These are phyloP conservation scores for Aspergillus sparsus DNA, from an alignment of 495 filamentous ascomycete genomes.

Conservation along the genomic window DNA sequence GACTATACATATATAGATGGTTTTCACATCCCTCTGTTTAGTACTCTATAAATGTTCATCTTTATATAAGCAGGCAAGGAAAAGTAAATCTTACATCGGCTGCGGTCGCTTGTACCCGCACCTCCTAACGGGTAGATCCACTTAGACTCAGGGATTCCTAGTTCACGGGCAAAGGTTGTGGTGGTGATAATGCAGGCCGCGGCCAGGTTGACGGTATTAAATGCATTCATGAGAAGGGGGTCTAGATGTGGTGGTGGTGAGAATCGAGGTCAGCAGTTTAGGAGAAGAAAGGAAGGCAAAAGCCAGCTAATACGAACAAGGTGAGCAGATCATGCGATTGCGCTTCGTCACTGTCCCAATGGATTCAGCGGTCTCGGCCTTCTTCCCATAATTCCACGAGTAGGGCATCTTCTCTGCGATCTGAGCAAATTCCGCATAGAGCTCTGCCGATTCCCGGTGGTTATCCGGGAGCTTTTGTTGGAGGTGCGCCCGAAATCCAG, in stretches of 20 bases:
- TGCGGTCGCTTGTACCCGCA: conserved; percentile 51
- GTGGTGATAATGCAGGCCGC: conserved; percentile 55
- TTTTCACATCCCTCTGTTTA: neutral
- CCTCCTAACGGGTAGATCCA: conserved; percentile 61
- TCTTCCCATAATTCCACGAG: conserved; percentile 12
- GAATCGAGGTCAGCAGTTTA: conserved; percentile 4
- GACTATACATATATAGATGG: conserved; percentile 33
- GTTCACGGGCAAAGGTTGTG: conserved; percentile 44
- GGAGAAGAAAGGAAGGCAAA: neutral
- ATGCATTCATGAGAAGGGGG: conserved; percentile 62
- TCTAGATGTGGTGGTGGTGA: no score
- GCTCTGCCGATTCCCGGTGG: conserved; percentile 14
- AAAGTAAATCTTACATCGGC: conserved; percentile 40
- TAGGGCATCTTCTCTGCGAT: conserved; percentile 7
- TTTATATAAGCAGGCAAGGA: neutral
- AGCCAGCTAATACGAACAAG: conserved; percentile 6
- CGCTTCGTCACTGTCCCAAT: conserved; percentile 18
- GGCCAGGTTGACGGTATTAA: conserved; percentile 59
- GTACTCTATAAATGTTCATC: neutral
- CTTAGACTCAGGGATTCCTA: conserved; percentile 48
- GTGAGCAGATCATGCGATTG: conserved; percentile 18
- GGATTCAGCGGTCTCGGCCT: conserved; percentile 16
- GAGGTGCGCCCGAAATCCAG: conserved; percentile 12
- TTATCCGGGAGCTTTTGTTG: conserved; percentile 13
- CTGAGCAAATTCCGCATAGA: conserved; percentile 16